These are phyloP conservation scores for Penicillium aurantiogriseum DNA, from an alignment of 2,329 filamentous ascomycete genomes.

Conservation along the genomic window DNA sequence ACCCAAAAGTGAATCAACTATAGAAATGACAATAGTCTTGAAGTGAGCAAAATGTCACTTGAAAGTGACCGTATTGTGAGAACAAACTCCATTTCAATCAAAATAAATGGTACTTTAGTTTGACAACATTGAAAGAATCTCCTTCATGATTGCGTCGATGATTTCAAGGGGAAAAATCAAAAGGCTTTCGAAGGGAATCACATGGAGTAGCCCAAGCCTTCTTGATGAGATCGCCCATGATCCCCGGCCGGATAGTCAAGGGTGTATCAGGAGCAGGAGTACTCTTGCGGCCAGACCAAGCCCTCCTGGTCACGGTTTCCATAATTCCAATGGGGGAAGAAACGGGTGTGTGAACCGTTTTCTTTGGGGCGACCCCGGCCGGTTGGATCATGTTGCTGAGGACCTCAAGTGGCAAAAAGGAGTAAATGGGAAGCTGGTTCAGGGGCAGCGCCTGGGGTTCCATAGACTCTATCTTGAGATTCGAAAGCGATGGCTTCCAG, in stretches of 20 bases:
- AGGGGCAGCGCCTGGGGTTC: background rate
- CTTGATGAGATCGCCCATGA: background rate
- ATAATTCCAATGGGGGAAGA: background rate
- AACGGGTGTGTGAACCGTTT: too few species aligned
- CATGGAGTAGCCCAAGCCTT: background rate
- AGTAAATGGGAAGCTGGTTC: background rate
- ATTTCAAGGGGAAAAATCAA: background rate
- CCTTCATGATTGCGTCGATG: background rate
- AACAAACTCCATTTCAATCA: background rate
- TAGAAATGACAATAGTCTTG: background rate
- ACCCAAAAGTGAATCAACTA: background rate
- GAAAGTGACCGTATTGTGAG: background rate
- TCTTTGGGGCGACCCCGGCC: too few species aligned
- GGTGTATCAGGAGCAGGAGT: background rate
- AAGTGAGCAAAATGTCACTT: background rate
- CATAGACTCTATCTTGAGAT: background rate
- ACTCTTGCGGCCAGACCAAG: background rate
- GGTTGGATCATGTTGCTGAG: background rate
- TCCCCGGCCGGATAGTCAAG: background rate
- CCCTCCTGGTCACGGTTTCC: background rate
- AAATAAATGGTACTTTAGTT: background rate
- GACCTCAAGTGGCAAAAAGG: background rate
- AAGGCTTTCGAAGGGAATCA: background rate
- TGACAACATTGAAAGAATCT: background rate
- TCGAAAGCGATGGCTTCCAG: background rate